A percentile compares a stretch with the other conserved stretches of the same genome.
These are phyloP conservation scores for Fraxinus dipetala DNA, from an alignment of 305 asterid species.

Conservation along the genomic window DNA sequence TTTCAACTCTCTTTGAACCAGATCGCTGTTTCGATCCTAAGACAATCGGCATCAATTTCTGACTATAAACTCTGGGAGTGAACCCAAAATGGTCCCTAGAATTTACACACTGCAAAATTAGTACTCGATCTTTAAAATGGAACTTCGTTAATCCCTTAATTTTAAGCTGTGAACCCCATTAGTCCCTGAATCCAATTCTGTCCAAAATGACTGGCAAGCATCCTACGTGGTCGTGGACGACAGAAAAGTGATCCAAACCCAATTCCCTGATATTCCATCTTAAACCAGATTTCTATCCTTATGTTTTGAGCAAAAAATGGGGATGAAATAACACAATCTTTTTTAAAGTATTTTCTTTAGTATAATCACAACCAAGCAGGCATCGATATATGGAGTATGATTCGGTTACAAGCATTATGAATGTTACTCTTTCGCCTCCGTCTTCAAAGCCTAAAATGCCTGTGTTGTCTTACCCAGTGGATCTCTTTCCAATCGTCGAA, in stretches of 20 bases:
- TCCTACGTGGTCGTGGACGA: too few species aligned
- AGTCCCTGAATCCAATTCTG: too few species aligned
- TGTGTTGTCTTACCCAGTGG: slow-evolving; percentile 24
- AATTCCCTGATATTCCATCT: neutral
- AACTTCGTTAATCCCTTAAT: too few species aligned
- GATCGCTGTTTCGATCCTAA: neutral
- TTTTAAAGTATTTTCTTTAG: too few species aligned
- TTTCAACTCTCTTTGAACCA: neutral
- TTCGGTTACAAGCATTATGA: slow-evolving; percentile 23
- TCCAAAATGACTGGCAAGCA: too few species aligned
- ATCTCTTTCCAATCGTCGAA: slow-evolving; percentile 35
- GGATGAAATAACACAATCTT: neutral
- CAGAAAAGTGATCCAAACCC: neutral
- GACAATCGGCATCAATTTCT: neutral
- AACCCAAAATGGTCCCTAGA: too few species aligned
- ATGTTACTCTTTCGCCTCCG: slow-evolving; percentile 34
- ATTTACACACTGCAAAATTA: too few species aligned
- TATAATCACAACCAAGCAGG: neutral
- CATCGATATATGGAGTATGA: slow-evolving; percentile 41
- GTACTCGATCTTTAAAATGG: too few species aligned
- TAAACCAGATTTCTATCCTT: neutral
- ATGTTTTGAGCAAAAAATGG: neutral
- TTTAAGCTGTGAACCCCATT: too few species aligned
- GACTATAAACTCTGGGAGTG: neutral
- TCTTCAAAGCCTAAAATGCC: slow-evolving; percentile 33